Percentiles rank a stretch among this genome's conserved stretches.
Conservation (phyloP, 2,329 filamentous ascomycete genomes). For the Metarhizium humberi region DNA sequence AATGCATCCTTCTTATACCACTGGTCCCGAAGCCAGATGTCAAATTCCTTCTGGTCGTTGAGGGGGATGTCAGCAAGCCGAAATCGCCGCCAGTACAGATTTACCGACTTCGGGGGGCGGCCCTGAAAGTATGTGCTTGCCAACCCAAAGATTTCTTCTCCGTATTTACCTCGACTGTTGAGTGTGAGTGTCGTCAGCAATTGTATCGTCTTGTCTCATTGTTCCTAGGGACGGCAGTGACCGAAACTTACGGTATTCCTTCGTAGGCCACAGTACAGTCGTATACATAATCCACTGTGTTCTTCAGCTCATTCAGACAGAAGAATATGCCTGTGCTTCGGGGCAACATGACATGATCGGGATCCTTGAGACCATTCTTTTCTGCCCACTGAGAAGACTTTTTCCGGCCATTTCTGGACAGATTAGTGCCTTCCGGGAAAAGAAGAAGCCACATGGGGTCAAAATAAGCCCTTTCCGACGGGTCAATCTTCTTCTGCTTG, state of each 20-base stretch:
- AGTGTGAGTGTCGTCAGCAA: conserved; percentile 4
- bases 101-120: conserved; percentile 84
- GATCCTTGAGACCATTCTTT: conserved; percentile 64
- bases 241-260: conserved; percentile 67
- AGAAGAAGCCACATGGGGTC: conserved; percentile 87
- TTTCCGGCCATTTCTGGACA: conserved; percentile 58
- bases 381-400: conserved; percentile 69
- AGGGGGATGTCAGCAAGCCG: conserved; percentile 72
- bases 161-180: conserved; percentile 63
- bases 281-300: conserved; percentile 73
- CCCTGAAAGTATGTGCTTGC: conserved; percentile 83
- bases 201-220: too few relatives aligned
- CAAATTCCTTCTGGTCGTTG: conserved; percentile 64
- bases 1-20: conserved; percentile 92
- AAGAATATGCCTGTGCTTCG: conserved; percentile 75
- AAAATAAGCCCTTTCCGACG: conserved; percentile 43
- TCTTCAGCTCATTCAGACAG: conserved; percentile 65
- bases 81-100: conserved; percentile 93
- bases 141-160: conserved; percentile 85
- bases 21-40: conserved; percentile 71
- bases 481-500: conserved; percentile 45
- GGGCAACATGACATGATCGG: conserved; percentile 66
- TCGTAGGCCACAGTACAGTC: conserved; percentile 96
- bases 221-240: not conserved
- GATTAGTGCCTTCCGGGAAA: conserved; percentile 81